Base-by-base conservation (phyloP, 345 rosid species). In the Schrenkiella parvula region DNA sequence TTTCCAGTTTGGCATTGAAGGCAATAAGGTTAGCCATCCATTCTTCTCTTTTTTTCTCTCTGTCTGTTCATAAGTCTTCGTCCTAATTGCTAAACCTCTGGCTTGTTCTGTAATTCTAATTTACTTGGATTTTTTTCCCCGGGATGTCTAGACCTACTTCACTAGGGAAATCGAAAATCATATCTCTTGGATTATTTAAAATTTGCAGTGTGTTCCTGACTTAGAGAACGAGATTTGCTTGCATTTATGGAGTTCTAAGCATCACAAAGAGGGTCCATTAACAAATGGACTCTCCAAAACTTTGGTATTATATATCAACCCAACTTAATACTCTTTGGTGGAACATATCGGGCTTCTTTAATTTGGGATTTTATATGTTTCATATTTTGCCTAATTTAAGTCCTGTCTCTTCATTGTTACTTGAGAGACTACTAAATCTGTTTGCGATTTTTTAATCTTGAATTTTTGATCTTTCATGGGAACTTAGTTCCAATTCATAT, bases 1-100 rank as follows among this genome's bases (percentile, higher is more conserved):
- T 61, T 88, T 77, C 26, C 96, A 95, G 79, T 91, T 91, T 62
- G 99, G 89, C 62, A 95, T 95, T 79, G 96, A 95, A 85, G 84
- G 96, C 58, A 80, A 88, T 11, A 95, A 95, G 95, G 99, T 91
- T 37, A 6, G 21, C 15, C n/a, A n/a, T n/a, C n/a, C n/a, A 11
- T 54, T 11, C 0, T 22, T 31, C 28, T 67, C 37, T 39, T 8
- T 10, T 23, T 10, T 15, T 50, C 9, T n/a, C 32, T 48, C 26
- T 47, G 15, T 34, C 17, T 47, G 52, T 34, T 72, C 61, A 1
- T 39, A 47, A 29, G 32, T 29, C 32, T 5, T 29, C 32, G 32
- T 4, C 52, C 10, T 23, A 6, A 28, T 47, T 19, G 42, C 23
- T 46, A 18, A 28, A 50, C 56, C 18, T 34, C 38, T 55, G 18